Base-by-base conservation (phyloP, 2,329 filamentous ascomycete species). In the Paracamarosporium sp. region DNA sequence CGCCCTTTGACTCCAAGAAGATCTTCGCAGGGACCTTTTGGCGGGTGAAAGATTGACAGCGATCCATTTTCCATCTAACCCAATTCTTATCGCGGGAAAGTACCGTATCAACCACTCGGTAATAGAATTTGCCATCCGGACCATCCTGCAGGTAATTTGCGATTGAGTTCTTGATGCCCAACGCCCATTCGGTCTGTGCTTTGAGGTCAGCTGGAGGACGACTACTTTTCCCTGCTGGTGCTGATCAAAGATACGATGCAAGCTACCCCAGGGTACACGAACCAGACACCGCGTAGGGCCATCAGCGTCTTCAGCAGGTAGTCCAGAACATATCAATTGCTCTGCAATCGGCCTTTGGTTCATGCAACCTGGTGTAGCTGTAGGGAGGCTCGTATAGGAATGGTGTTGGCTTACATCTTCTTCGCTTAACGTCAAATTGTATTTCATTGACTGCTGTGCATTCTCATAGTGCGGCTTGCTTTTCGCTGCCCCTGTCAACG, bases 21-120 rank as follows among this genome's bases (percentile, higher is more conserved):
- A 89, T 85, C 27, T 86, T 78, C 1, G 89, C 83, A 2, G 88
- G 84, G 28, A 98, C 84, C 11, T 91, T 81, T 22, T 90, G 86
- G 58, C 87, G 86, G 71, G 93, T 88, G 70, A 99, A 98, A 5
- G 90, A 86, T 24, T 92, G 92, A 74, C 95, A 99, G 65, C 89
- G 92, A 74, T 97, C 93, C 59, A 94, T 89, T 79, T 99, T 99
- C 95, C 95, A 99, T 61, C 93, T 90, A 43, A 96, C 93, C 96
- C 96, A 99, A 73, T 98, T 97, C 81, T 97, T 98, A 77, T 99
- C 95, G 62, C 95, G 86, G 24, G 92, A 92, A 28, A 99, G 86
- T 30, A 99, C 94, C 12, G 93, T 98, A 75, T 98, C 94, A 30
- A 99, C 93, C 87, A 98, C 96, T 36, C 95, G 90, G 78, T 93